Evolutionary conservation across 1,284 basidiomycete species (phyloP).

Genomic region (Cryptococcus hybrid): DNA sequence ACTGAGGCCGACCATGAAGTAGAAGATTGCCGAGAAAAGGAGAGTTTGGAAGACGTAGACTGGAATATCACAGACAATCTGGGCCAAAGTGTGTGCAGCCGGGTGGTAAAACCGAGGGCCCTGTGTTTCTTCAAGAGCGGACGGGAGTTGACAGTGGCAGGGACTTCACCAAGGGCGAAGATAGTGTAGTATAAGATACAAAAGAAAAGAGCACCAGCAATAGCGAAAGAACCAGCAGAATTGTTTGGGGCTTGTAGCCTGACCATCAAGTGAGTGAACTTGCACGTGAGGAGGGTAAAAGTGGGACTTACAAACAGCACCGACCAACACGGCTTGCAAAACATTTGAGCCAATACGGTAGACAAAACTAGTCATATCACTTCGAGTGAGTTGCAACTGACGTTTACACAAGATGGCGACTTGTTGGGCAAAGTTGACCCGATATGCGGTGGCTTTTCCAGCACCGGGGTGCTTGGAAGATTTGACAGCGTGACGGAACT

Average conservation of each 20-base stretch:
- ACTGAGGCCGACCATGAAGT: constrained; percentile 32
- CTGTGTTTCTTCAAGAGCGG: neutral
- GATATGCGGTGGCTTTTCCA: constrained; percentile 81
- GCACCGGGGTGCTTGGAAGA: constrained; percentile 69
- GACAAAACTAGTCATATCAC: neutral
- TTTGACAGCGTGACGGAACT: neutral
- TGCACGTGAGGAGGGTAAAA: neutral
- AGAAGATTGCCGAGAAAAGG: constrained; percentile 53
- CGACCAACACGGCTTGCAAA: neutral
- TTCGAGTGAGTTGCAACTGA: constrained; percentile 49
- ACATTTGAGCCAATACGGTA: neutral
- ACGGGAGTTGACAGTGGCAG: constrained; percentile 30
- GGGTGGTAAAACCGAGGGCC: neutral
- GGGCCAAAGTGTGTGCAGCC: neutral
- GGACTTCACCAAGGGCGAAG: constrained; percentile 39
- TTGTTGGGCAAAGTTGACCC: constrained; percentile 73
- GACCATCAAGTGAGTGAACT: neutral
- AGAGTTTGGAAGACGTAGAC: constrained; percentile 54
- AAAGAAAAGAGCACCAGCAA: constrained; percentile 77
- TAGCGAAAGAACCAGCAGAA: constrained; percentile 78
- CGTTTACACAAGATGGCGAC: constrained; percentile 68
- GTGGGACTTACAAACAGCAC: constrained; percentile 60
- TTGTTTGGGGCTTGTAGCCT: constrained; percentile 61
- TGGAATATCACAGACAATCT: constrained; percentile 44
- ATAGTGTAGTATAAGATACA: constrained; percentile 57